Percentiles rank a stretch among this genome's conserved stretches.
phyloP scores from a whole-genome alignment of 441 rosid genomes.

The Corymbia citriodora region DNA sequence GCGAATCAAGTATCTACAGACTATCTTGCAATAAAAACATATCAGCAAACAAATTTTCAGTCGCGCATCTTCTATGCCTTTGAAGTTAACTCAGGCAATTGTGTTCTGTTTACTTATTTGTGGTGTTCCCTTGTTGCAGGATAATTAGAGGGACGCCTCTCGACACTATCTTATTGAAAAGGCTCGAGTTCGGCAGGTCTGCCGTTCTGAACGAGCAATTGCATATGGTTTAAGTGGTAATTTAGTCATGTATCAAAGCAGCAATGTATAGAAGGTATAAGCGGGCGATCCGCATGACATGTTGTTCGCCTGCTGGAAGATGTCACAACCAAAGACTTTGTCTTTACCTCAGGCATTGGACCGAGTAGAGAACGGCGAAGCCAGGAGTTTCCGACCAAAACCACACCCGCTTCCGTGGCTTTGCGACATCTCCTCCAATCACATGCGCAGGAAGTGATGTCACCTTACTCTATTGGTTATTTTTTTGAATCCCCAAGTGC shows the following conservation, averaged over 20 bases:
- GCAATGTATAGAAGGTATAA: background rate
- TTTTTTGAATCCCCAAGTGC: background rate
- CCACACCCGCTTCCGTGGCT: background rate
- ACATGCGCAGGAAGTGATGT: background rate
- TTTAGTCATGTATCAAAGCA: background rate
- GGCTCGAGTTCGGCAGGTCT: background rate
- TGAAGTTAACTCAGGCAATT: background rate
- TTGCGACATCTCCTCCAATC: background rate
- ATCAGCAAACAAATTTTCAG: background rate
- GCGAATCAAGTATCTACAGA: background rate
- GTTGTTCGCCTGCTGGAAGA: background rate
- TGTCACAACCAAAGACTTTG: background rate
- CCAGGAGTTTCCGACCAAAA: background rate
- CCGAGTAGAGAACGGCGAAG: background rate
- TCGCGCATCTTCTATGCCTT: background rate
- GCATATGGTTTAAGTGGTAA: background rate
- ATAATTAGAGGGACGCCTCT: background rate
- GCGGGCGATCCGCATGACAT: background rate
- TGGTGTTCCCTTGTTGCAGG: background rate
- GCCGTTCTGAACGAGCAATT: background rate
- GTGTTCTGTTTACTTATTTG: background rate
- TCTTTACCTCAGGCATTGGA: background rate
- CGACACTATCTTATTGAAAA: background rate
- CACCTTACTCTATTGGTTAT: background rate
- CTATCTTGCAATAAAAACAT: background rate